Base-by-base conservation (phyloP, 2,329 filamentous ascomycete genomes). In the Ascochyta viciae-villosae region DNA sequence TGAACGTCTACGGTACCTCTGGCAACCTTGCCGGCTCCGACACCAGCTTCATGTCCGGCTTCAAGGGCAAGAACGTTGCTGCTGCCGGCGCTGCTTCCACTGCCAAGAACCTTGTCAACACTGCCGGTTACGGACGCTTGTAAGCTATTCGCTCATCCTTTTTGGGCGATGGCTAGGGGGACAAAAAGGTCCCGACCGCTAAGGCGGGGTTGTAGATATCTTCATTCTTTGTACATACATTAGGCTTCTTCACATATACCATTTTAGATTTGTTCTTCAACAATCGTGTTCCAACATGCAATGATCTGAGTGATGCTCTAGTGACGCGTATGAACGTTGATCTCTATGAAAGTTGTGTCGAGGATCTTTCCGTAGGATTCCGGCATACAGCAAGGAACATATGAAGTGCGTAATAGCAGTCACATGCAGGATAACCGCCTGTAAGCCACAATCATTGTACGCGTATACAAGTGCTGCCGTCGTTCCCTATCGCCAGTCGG, bases 31-130 rank as follows among this genome's bases (percentile, higher is more conserved):
- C 65, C 26, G 72, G 70, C 19, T 57, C 66, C n/a, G 80, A 83
- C 64, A 78, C 79, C 10, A 72, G 68, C 45, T 82, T 86, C 74
- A 66, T 87, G 43, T 45, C 63, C 52, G 77, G 81, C 64, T 85
- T 86, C 71, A 71, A 74, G 44, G 82, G 82, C 57, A 83, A 84
- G 78, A 82, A 78, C 57, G 68, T 85, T 61, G 84, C 84, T 12
- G 63, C 75, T 53, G 80, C 82, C 13, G 54, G 63, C 13, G 31
- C 63, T 13, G 63, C 63, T 13, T 22, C 47, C 19, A 48, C 8
- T 29, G 57, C 55, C 24, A 67, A 67, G 61, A 63, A 64, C 37
- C 46, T 66, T 2, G 46, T 57, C 23, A 62, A 63, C 56, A 61
- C 54, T 29, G 66, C 66, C 60, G 66, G 66, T 35, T 68, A 65